A percentile compares a stretch with the other conserved stretches of the same genome.
Evolutionary conservation across 176 grass and related monocot genomes (phyloP).

Genomic region (Bonia amplexicaulis): DNA sequence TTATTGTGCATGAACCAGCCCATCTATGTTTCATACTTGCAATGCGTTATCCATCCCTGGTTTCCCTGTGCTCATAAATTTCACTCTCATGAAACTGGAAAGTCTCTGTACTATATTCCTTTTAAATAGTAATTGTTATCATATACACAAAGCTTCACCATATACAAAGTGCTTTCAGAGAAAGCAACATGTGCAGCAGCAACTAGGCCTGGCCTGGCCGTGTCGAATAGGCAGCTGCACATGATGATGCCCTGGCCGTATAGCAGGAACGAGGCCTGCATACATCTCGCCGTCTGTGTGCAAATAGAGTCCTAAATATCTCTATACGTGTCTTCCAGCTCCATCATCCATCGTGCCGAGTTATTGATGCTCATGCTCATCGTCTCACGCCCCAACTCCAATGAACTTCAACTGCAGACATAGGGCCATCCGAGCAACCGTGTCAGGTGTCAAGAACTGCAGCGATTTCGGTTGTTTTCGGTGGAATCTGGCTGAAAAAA

Average conservation of each 20-base stretch:
- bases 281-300: slow-evolving; percentile 13
- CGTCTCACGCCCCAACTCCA: slow-evolving; percentile 38
- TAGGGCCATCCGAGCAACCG: background rate
- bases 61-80: background rate
- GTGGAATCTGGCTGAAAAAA: background rate
- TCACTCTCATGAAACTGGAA: background rate
- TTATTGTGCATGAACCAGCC: background rate
- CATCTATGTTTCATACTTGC: background rate
- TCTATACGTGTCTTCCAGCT: background rate
- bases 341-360: background rate
- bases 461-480: background rate
- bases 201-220: background rate
- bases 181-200: slow-evolving; percentile 14
- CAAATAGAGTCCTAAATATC: slow-evolving; percentile 18
- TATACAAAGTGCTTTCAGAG: slow-evolving; percentile 40
- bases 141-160: slow-evolving; percentile 42
- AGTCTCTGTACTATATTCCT: slow-evolving; percentile 20
- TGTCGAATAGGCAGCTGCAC: slow-evolving; percentile 6
- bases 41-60: background rate
- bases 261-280: slow-evolving; percentile 48
- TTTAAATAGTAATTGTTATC: background rate
- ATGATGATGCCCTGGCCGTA: slow-evolving; percentile 24
- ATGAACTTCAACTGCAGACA: slow-evolving; percentile 49
- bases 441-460: background rate
- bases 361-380: background rate